These are phyloP conservation scores for Cryptosporidium baileyi DNA, from an alignment of 169 alveolate species.

Conservation along the genomic window DNA sequence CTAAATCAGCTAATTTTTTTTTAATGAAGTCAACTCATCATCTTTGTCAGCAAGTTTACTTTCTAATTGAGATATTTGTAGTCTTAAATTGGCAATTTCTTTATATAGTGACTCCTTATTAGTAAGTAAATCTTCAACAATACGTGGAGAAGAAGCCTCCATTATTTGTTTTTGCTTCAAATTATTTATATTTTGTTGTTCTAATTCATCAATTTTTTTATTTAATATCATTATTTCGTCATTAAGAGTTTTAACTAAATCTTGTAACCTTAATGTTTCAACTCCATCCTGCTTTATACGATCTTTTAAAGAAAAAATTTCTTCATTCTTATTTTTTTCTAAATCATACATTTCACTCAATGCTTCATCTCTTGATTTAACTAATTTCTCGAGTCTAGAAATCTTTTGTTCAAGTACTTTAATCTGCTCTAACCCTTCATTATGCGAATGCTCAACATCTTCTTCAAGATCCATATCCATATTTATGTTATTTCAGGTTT, in stretches of 20 bases:
- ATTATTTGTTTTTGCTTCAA: not conserved
- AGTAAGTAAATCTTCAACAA: slow-evolving; percentile 40
- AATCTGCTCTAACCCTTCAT: slow-evolving; percentile 3
- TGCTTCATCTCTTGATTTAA: slow-evolving; percentile 64
- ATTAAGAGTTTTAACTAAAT: not conserved
- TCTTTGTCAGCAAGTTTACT: slow-evolving; percentile 1
- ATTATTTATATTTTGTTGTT: slow-evolving; percentile 18
- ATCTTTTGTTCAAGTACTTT: slow-evolving; percentile 45
- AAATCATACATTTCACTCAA: slow-evolving; percentile 55
- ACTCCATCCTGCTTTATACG: slow-evolving; percentile 50
- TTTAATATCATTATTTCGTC: slow-evolving; percentile 9
- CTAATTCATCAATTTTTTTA: slow-evolving; percentile 12
- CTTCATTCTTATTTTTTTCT: slow-evolving; percentile 43
- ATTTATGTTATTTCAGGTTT: not conserved
- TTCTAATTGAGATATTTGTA: slow-evolving; percentile 56
- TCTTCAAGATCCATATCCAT: slow-evolving; percentile 17
- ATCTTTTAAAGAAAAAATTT: slow-evolving; percentile 14
- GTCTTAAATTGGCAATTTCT: slow-evolving; percentile 68
- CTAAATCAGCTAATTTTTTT: not conserved
- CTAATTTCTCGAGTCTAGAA: slow-evolving; percentile 36
- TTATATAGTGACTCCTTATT: slow-evolving; percentile 51
- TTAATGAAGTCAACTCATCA: not conserved
- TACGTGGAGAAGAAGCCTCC: slow-evolving; percentile 26
- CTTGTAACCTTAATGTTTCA: slow-evolving; percentile 13
- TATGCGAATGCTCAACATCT: slow-evolving; percentile 1